Conservation (phyloP, 2,329 filamentous ascomycete genomes). For the Phaeosphaeriaceae sp. region DNA sequence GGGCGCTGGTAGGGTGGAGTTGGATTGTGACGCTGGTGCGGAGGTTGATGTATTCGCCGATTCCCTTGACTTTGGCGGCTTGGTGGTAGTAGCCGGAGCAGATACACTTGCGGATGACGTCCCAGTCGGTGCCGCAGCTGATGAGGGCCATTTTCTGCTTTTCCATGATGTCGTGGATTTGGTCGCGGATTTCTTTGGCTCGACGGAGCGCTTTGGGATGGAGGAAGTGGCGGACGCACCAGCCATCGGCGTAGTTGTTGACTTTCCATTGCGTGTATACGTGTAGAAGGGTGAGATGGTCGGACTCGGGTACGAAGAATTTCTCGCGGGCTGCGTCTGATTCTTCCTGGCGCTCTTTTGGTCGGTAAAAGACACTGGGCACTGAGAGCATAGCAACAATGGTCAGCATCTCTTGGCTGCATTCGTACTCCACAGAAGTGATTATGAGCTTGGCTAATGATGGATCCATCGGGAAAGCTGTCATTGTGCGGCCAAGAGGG, state of each 20-base stretch:
- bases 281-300: slow-evolving; percentile 93
- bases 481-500: slow-evolving; percentile 87
- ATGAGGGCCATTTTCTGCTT: slow-evolving; percentile 87
- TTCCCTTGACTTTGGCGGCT: slow-evolving; percentile 92
- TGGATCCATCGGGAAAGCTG: slow-evolving; percentile 97
- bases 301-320: slow-evolving; percentile 97
- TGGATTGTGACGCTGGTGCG: slow-evolving; percentile 93
- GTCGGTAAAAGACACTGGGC: slow-evolving; percentile 94
- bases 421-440: slow-evolving; percentile 85
- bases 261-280: slow-evolving; percentile 95
- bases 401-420: slow-evolving; percentile 96
- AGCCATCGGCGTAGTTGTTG: slow-evolving; percentile 87
- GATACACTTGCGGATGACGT: slow-evolving; percentile 92
- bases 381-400: slow-evolving; percentile 99
- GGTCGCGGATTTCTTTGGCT: slow-evolving; percentile 92
- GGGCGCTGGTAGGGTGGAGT: slow-evolving; percentile 88
- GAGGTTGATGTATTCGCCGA: slow-evolving; percentile 96
- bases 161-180: slow-evolving; percentile 91
- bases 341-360: slow-evolving; percentile 95
- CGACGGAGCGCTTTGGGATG: slow-evolving; percentile 92
- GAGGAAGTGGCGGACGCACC: slow-evolving; percentile 92
- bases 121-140: slow-evolving; percentile 96
- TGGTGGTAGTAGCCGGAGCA: slow-evolving; percentile 99
- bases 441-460: slow-evolving; percentile 94
- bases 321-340: slow-evolving; percentile 95